Base-by-base conservation (phyloP, 805 yeast genomes). In the Yarrowia porcina region DNA sequence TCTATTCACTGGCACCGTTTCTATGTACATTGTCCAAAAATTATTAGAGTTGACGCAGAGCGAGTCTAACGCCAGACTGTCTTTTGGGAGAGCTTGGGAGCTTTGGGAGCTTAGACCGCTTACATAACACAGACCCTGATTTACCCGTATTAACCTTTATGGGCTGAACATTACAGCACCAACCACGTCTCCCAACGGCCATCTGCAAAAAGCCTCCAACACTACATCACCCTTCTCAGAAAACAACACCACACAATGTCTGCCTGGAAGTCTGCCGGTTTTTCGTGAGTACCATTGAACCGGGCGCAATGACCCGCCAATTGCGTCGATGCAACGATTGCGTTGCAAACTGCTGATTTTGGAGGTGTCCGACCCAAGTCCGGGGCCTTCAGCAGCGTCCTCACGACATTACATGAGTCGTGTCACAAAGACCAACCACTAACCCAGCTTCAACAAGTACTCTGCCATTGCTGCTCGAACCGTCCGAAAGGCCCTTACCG, bases 381-480 rank as follows among this genome's bases (percentile, higher is more conserved):
- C 39, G 33, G 13, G 13, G 11, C 8, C 21, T 2, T 13, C 23
- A 36, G 20, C 15, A 15, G n/a, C n/a, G n/a, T 9, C 21, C 17
- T 17, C n/a, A 23, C 15, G 27, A 18, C 8, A 32, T 30, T 15
- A 13, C 57, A 50, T 30, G 38, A 23, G 21, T n/a, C 6, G 21
- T 12, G 41, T 17, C 12, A 23, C 17, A 18, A 18, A 2, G 2
- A 23, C 12, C 35, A 49, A 12, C 36, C 13, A 28, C 61, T 56
- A 56, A 56, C 61, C 50, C 67, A 83, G 88, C 68, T 85, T 88
- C 81, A 90, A 89, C 88, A 89, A 87, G 76, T 93, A 93, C 79
- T 82, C 92, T 76, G 84, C 96, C 69, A 82, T 93, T 73, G 89
- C 97, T 73, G 96, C 97, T 73, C 85, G 85, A 75, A 83, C 96